Base-by-base conservation (phyloP, 169 alveolate genomes). In the Cryptosporidium ubiquitum region DNA sequence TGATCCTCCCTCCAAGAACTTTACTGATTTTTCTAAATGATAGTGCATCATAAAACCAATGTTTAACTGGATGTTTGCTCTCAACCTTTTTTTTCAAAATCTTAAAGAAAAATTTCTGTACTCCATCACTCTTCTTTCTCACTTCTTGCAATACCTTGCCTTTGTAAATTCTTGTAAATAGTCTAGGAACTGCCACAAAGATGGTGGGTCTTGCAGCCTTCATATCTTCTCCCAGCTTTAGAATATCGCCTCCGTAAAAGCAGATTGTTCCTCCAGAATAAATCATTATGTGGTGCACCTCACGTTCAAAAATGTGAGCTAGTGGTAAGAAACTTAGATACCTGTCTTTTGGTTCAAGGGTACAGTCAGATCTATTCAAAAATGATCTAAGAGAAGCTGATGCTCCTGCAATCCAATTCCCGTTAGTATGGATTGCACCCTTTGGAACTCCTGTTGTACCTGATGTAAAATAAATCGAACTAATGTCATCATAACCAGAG, bases 391-490 rank as follows among this genome's bases (percentile, higher is more conserved):
- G 6, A 58, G 93, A 85, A 1, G 86, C 91, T 33, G 93, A 95
- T 9, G 92, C 71, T 3, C 94, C 89, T 20, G 96, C 92, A 33
- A 95, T 91, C 64, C 95, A 84, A 70, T 94, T 95, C 5, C 85
- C 85, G 61, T 98, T 99, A 1, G 99, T 93, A 73, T 97, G 91
- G 94, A 98, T 94, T 31, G 96, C 99, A 37, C 99, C 99, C 93
- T 98, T 98, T 12, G 99, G 99, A 47, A 84, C 84, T 69, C 99
- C 99, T 39, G 99, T 98, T 1, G 99, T 98, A 18, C 99, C 99
- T 23, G 98, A 95, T 26, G 99, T 98, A 93, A 96, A 98, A 74
- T 98, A 97, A 33, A 98, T 93, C 10, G 98, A 95, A 92, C 91
- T 94, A 31, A 96, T 60, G 35, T 95, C 91, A 31, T 96, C 95